Percentiles rank a stretch among this genome's conserved stretches.
These are phyloP conservation scores for Diaporthe citrichinensis DNA, from an alignment of 2,329 filamentous ascomycete species.

Conservation along the genomic window DNA sequence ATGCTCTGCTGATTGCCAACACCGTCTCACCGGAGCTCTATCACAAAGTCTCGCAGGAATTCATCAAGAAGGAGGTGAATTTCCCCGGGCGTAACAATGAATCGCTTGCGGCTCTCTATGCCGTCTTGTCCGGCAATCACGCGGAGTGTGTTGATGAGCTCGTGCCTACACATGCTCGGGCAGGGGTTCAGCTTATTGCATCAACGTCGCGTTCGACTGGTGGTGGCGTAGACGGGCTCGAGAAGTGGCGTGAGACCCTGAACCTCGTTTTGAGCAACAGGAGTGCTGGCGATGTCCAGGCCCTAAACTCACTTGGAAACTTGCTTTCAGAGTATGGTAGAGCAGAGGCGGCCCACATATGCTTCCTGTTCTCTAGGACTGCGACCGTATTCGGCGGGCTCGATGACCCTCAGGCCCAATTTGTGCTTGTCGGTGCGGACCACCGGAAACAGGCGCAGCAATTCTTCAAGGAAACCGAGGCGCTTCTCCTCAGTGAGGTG, in stretches of 20 bases:
- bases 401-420: conserved; percentile 83
- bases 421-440: conserved; percentile 89
- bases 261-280: conserved; percentile 90
- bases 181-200: conserved; percentile 91
- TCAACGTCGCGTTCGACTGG: conserved; percentile 69
- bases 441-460: conserved; percentile 79
- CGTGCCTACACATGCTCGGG: conserved; percentile 91
- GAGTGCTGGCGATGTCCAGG: conserved; percentile 82
- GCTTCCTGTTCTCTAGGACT: conserved; percentile 87
- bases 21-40: conserved; percentile 86
- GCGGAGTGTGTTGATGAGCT: conserved; percentile 97
- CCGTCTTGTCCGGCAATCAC: conserved; percentile 92
- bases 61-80: conserved; percentile 95
- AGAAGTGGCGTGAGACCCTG: conserved; percentile 95
- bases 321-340: conserved; percentile 88
- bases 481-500: conserved; percentile 93
- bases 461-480: conserved; percentile 84
- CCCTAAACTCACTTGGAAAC: conserved; percentile 84
- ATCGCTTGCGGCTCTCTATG: conserved; percentile 91
- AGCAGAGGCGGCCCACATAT: conserved; percentile 92
- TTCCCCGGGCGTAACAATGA: conserved; percentile 84
- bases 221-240: conserved; percentile 82
- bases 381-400: conserved; percentile 82
- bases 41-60: conserved; percentile 95
- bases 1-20: conserved; percentile 90